Percentiles rank a stretch among this genome's conserved stretches.
Evolutionary conservation across 345 rosid species (phyloP).

Genomic region (Camelina neglecta): DNA sequence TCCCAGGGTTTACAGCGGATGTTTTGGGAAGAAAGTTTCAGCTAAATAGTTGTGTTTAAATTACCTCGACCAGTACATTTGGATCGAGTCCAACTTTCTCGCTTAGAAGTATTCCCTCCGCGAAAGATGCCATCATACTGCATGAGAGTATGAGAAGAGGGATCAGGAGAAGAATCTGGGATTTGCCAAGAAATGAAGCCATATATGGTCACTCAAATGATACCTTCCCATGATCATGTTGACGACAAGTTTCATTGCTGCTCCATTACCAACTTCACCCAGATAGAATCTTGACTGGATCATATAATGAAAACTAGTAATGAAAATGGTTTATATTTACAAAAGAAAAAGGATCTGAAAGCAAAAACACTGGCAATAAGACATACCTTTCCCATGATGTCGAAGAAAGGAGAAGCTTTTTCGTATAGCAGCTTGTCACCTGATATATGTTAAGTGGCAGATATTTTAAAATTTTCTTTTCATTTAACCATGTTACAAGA

Average conservation of each 20-base stretch:
- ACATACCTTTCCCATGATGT: constrained; percentile 90
- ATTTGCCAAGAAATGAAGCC: constrained; percentile 8
- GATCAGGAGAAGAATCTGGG: constrained; percentile 26
- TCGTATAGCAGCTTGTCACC: constrained; percentile 83
- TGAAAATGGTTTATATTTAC: not conserved
- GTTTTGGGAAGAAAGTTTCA: not conserved
- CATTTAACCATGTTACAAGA: constrained; percentile 12
- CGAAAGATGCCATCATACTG: constrained; percentile 97
- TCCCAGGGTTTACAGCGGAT: not conserved
- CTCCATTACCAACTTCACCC: constrained; percentile 94
- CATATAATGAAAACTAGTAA: constrained; percentile 34
- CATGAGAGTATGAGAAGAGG: constrained; percentile 29
- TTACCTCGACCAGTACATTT: constrained; percentile 75
- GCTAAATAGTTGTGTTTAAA: not conserved
- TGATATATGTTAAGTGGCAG: constrained; percentile 45
- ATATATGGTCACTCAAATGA: not conserved
- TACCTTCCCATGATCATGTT: constrained; percentile 99
- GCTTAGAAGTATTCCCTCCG: constrained; percentile 84
- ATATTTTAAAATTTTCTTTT: constrained; percentile 26
- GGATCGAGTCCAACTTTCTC: constrained; percentile 94
- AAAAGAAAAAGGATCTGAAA: not conserved
- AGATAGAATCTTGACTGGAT: constrained; percentile 90
- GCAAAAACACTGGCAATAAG: constrained; percentile 22
- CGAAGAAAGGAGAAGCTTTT: constrained; percentile 66
- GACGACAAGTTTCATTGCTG: constrained; percentile 95